phyloP scores from a whole-genome alignment of 2,329 filamentous ascomycete species.

The Lizonia empirigonia region DNA sequence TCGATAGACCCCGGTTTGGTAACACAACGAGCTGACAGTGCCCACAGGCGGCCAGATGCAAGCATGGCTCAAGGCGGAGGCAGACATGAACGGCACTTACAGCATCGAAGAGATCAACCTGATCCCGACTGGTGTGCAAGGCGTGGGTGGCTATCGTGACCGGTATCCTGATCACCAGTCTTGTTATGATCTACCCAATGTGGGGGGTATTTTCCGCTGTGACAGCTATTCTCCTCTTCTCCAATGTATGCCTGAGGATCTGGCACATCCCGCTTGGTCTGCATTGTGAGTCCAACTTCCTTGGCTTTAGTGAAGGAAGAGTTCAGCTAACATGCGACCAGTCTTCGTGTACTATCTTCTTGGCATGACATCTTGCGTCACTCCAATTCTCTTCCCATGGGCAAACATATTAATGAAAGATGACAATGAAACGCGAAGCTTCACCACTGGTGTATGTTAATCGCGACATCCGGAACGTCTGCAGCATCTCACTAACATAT shows the following conservation, averaged over 20 bases:
- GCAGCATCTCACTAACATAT: background rate
- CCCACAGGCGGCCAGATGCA: conserved; percentile 51
- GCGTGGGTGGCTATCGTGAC: conserved; percentile 54
- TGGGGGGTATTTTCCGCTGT: conserved; percentile 54
- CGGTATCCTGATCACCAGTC: conserved; percentile 55
- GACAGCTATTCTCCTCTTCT: conserved; percentile 48
- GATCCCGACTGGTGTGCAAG: conserved; percentile 55
- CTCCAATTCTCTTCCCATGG: conserved; percentile 34
- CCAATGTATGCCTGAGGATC: conserved; percentile 53
- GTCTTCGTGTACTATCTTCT: conserved; percentile 34
- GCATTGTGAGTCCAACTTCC: conserved; percentile 25
- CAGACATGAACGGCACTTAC: conserved; percentile 40
- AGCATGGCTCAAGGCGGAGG: conserved; percentile 56
- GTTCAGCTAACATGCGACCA: conserved; percentile 11
- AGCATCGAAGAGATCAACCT: conserved; percentile 56
- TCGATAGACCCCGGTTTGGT: background rate
- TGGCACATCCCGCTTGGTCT: conserved; percentile 54
- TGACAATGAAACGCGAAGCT: conserved; percentile 51
- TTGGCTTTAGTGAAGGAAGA: no score
- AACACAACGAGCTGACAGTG: background rate
- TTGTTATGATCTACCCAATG: conserved; percentile 56
- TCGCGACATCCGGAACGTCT: background rate
- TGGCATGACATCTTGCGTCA: conserved; percentile 33
- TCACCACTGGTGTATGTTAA: conserved; percentile 35
- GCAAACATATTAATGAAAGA: conserved; percentile 36